These are phyloP conservation scores for Striga asiatica DNA, from an alignment of 257 asterid genomes.

Conservation along the genomic window DNA sequence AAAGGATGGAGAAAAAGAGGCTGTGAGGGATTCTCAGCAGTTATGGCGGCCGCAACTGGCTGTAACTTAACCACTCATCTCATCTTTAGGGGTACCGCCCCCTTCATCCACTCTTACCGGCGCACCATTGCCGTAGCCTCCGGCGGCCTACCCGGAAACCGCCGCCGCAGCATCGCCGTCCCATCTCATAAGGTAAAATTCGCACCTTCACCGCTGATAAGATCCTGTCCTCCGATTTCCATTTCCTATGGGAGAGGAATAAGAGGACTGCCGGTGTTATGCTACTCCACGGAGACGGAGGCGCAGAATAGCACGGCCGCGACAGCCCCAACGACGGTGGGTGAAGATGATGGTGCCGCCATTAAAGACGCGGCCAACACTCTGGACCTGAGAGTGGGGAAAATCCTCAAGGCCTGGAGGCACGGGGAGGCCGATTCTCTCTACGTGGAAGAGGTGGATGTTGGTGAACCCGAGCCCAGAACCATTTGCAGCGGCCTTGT, in stretches of 20 bases:
- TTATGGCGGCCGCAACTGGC: constrained; percentile 22
- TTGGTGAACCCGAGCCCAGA: constrained; percentile 82
- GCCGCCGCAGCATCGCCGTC: not conserved
- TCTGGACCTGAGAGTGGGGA: constrained; percentile 78
- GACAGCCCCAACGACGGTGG: constrained; percentile 2
- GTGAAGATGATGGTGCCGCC: constrained; percentile 1
- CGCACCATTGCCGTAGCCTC: constrained; percentile 9
- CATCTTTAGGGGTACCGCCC: constrained; percentile 12
- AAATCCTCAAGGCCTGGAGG: constrained; percentile 63
- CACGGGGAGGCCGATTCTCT: constrained; percentile 96
- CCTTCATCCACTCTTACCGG: constrained; percentile 17
- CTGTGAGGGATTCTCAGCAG: not conserved
- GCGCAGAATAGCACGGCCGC: constrained; percentile 5
- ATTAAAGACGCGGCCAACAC: constrained; percentile 56
- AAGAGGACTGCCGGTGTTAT: not conserved
- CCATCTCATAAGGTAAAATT: not conserved
- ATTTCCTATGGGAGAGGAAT: not conserved
- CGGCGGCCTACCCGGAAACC: constrained; percentile 1
- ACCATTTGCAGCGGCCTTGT: constrained; percentile 92
- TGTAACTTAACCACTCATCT: constrained; percentile 1
- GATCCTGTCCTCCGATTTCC: not conserved
- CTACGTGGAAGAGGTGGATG: constrained; percentile 91
- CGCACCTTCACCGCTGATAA: constrained; percentile 3
- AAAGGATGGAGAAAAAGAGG: not conserved
- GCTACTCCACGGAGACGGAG: constrained; percentile 35